Base-by-base conservation (phyloP, 75 land plant species). In the Larix kaempferi region DNA sequence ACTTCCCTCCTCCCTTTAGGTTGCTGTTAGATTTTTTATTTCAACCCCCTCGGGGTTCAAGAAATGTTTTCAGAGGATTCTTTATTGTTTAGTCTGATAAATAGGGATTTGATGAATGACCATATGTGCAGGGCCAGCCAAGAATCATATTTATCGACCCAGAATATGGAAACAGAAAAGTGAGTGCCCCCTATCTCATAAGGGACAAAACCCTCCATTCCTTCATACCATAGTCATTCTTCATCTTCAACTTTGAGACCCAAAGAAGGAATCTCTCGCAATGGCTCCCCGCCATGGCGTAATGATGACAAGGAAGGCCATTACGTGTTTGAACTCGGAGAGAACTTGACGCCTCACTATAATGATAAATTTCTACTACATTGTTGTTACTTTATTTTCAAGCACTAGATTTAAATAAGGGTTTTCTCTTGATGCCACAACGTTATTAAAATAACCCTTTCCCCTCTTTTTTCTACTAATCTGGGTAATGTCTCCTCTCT, bases 271-370 rank as follows among this genome's bases (percentile, higher is more conserved):
- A 5, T 35, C 16, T 64, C 39, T 4, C 39, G 84, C 22, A n/a
- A 71, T 84, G 83, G 74, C 5, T 91, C 96, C 1, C 96, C 96
- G 17, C 96, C 96, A 8, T 84, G 90, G 92, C 81, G 89, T 33
- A 76, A 60, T 21, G 96, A 93, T 84, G 91, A 93, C 52, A 93
- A 91, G 80, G 94, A 93, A 77, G 96, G 96, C 6, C 96, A 93
- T 72, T 93, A 83, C 65, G 77, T 77, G 15, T 93, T 89, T 89
- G 82, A 77, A 6, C 62, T 91, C 80, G 96, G 94, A 73, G 96
- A 93, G 37, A 85, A 84, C 52, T 79, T 93, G 66, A 91, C 96
- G 55, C 78, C 88, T 78, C 86, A 94, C 57, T 93, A 93, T 93
- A 91, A 81, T 78, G 16, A 27, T 37, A 49, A 49, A 8, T 49